Conservation (phyloP, 2,329 filamentous ascomycete genomes). For the Westerdykella sp. region DNA sequence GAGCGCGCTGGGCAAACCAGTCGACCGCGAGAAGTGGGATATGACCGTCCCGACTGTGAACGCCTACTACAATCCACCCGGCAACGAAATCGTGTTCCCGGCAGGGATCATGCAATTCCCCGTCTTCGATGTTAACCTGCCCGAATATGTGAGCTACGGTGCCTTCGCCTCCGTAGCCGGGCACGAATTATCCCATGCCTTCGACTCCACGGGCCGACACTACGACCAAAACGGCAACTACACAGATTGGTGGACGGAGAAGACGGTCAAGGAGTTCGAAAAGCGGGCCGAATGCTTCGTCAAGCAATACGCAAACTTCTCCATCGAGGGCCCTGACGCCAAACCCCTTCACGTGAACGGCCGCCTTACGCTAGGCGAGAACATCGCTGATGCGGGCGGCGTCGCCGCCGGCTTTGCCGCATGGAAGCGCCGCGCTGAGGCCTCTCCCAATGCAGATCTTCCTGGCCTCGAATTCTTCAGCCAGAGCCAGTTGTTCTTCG, state of each 20-base stretch:
- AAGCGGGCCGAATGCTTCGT: constrained; percentile 59
- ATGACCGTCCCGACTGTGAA: constrained; percentile 56
- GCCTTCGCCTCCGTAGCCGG: constrained; percentile 61
- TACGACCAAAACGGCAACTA: constrained; percentile 61
- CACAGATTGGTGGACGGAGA: constrained; percentile 61
- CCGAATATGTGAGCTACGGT: constrained; percentile 62
- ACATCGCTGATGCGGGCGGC: constrained; percentile 66
- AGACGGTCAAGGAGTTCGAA: constrained; percentile 53
- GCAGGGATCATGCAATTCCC: constrained; percentile 66
- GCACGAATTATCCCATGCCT: constrained; percentile 65
- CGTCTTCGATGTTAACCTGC: constrained; percentile 57
- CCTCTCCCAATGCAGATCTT: constrained; percentile 46
- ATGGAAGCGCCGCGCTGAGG: constrained; percentile 55
- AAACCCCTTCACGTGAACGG: constrained; percentile 58
- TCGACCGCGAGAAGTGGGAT: constrained; percentile 54
- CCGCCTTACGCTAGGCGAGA: constrained; percentile 59
- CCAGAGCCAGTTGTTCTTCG: constrained; percentile 64
- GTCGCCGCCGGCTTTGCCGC: constrained; percentile 57
- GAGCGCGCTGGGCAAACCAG: constrained; percentile 54
- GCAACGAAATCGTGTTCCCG: constrained; percentile 65
- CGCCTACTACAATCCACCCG: constrained; percentile 58
- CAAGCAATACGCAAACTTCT: constrained; percentile 60
- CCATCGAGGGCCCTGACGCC: constrained; percentile 51
- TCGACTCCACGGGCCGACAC: constrained; percentile 60
- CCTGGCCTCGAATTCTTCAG: constrained; percentile 58